These are phyloP conservation scores for Nothophaeocryptopus gaeumannii DNA, from an alignment of 2,329 filamentous ascomycete species.

Conservation along the genomic window DNA sequence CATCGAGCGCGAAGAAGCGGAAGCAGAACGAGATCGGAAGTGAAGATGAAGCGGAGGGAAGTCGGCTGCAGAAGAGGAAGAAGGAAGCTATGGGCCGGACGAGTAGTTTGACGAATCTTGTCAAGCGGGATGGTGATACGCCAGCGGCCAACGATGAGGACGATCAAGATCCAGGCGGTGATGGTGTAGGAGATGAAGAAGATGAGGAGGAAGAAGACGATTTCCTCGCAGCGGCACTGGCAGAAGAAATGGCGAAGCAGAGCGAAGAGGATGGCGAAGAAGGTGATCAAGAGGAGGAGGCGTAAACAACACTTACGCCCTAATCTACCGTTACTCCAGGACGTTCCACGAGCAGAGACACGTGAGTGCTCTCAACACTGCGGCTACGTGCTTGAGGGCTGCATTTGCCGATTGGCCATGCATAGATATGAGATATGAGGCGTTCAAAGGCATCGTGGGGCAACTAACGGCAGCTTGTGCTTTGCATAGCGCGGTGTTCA, in stretches of 20 bases:
- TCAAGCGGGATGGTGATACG: constrained; percentile 18
- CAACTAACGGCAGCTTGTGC: not conserved
- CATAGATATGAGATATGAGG: too few species aligned
- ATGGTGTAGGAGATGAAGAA: constrained; percentile 9
- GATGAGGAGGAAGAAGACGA: constrained; percentile 37
- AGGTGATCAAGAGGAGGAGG: constrained; percentile 6
- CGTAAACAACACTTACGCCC: not conserved
- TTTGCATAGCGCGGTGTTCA: constrained; percentile 13
- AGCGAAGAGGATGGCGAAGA: constrained; percentile 38
- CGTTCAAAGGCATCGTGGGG: not conserved
- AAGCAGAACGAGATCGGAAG: constrained; percentile 33
- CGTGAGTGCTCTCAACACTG: too few species aligned
- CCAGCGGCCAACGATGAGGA: constrained; percentile 38
- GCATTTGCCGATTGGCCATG: too few species aligned
- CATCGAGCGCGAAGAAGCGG: constrained; percentile 30
- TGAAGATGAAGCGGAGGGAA: constrained; percentile 40
- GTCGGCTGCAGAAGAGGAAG: constrained; percentile 47
- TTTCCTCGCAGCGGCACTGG: constrained; percentile 57
- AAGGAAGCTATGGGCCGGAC: constrained; percentile 47
- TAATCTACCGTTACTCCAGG: too few species aligned
- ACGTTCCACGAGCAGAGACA: too few species aligned
- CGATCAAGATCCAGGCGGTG: constrained; percentile 32
- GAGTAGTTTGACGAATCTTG: constrained; percentile 44
- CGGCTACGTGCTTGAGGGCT: too few species aligned
- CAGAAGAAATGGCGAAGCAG: constrained; percentile 42